phyloP scores from a whole-genome alignment of 2,329 filamentous ascomycete genomes.

The Paraconiothyrium sp. region DNA sequence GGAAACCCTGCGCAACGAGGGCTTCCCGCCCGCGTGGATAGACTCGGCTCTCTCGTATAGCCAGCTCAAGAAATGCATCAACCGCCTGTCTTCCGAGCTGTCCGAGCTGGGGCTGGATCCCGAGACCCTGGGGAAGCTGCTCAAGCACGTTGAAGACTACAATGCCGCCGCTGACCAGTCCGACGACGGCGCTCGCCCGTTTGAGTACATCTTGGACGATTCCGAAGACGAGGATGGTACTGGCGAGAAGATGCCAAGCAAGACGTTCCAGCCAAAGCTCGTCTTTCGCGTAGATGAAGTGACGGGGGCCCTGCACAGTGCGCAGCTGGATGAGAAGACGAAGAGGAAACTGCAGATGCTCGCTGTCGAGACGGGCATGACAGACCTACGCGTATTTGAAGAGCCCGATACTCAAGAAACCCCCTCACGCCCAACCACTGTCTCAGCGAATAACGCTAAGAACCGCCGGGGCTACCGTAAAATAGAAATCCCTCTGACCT shows the following conservation, averaged over 20 bases:
- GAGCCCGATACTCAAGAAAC: conserved; percentile 31
- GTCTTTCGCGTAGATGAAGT: conserved; percentile 74
- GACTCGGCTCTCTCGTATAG: conserved; percentile 83
- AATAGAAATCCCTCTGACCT: conserved; percentile 79
- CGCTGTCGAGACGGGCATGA: conserved; percentile 58
- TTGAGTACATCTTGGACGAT: conserved; percentile 47
- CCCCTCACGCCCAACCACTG: conserved; percentile 18
- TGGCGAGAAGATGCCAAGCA: conserved; percentile 24
- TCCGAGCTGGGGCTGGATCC: conserved; percentile 75
- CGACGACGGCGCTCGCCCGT: conserved; percentile 42
- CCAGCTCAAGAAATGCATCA: conserved; percentile 88
- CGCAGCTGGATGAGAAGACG: conserved; percentile 72
- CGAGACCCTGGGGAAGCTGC: conserved; percentile 72
- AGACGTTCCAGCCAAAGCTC: conserved; percentile 70
- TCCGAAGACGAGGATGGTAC: conserved; percentile 25
- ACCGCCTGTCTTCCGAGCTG: conserved; percentile 78
- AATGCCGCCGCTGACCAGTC: conserved; percentile 36
- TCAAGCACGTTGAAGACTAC: conserved; percentile 57
- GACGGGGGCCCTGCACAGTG: conserved; percentile 74
- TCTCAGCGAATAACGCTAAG: conserved; percentile 10
- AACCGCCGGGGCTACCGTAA: conserved; percentile 47
- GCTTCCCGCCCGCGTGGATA: conserved; percentile 76
- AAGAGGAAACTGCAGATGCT: conserved; percentile 70
- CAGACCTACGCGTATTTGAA: conserved; percentile 48
- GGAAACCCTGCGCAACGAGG: conserved; percentile 73